Evolutionary conservation across 495 filamentous ascomycete genomes (phyloP).

Genomic region (Aspergillus ellipticus): DNA sequence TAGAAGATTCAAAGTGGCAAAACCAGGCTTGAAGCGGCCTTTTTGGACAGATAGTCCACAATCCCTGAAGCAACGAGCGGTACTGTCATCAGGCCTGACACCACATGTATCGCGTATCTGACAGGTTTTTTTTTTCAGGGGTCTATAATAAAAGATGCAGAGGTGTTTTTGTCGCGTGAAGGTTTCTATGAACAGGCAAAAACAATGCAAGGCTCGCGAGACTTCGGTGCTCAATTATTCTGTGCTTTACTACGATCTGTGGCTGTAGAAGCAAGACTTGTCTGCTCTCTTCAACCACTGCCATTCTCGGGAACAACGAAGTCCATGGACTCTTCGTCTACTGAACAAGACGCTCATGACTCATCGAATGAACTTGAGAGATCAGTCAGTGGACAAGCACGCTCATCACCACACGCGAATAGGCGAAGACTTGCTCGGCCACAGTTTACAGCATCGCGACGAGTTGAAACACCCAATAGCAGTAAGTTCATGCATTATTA

Average conservation of each 20-base stretch:
- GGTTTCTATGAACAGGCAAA: conserved; percentile 71
- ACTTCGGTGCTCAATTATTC: conserved; percentile 86
- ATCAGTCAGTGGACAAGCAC: conserved; percentile 23
- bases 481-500: conserved; percentile 1
- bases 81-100: conserved; percentile 10
- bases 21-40: conserved; percentile 63
- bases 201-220: conserved; percentile 70
- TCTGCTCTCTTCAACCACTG: conserved; percentile 87
- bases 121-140: conserved; percentile 21
- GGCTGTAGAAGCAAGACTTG: conserved; percentile 78
- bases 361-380: conserved; percentile 37
- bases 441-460: conserved; percentile 29
- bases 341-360: conserved; percentile 32
- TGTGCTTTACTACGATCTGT: conserved; percentile 76
- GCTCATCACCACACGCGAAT: conserved; percentile 17
- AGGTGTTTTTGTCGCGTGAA: conserved; percentile 50
- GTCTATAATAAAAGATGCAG: conserved; percentile 35
- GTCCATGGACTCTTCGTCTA: conserved; percentile 35
- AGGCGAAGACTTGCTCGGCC: conserved; percentile 43
- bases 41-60: conserved; percentile 67
- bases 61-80: conserved; percentile 53
- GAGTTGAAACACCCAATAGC: conserved; percentile 4
- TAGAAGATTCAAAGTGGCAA: conserved; percentile 63
- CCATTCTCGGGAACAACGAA: conserved; percentile 63
- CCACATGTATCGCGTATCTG: not conserved